These are phyloP conservation scores for Backusella tarrabulga DNA, from an alignment of 192 early-diverging fungal genomes.

Conservation along the genomic window DNA sequence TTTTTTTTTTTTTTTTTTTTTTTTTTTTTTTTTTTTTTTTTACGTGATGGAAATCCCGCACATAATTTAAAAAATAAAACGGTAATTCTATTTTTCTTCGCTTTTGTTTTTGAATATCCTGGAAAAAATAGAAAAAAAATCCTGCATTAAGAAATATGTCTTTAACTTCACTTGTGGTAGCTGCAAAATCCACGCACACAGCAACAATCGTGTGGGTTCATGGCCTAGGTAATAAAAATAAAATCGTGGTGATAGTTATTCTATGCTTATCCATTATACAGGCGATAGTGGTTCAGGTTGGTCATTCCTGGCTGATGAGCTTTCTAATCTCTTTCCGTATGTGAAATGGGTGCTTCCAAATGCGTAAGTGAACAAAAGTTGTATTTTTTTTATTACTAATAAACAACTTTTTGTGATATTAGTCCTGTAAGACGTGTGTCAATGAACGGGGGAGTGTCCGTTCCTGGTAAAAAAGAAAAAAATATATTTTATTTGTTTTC, in stretches of 20 bases:
- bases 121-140: background rate
- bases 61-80: too few species aligned
- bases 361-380: constrained; percentile 46
- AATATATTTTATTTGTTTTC: background rate
- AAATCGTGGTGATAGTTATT: background rate
- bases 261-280: background rate
- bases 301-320: constrained; percentile 52
- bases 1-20: too few species aligned
- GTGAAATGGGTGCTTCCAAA: constrained; percentile 92
- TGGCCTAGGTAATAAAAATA: constrained; percentile 33
- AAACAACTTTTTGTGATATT: background rate
- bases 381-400: background rate
- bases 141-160: constrained; percentile 4
- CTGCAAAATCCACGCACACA: constrained; percentile 44
- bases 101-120: background rate
- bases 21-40: too few species aligned
- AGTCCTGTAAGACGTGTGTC: constrained; percentile 61
- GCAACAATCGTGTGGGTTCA: constrained; percentile 58
- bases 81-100: background rate
- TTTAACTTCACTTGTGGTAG: constrained; percentile 40
- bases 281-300: constrained; percentile 65
- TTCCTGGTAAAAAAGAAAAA: constrained; percentile 56
- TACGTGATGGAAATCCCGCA: too few species aligned
- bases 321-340: constrained; percentile 62
- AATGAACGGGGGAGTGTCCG: constrained; percentile 76